Conservation (phyloP, 2,329 filamentous ascomycete genomes). For the Dothidotthia symphoricarpi region DNA sequence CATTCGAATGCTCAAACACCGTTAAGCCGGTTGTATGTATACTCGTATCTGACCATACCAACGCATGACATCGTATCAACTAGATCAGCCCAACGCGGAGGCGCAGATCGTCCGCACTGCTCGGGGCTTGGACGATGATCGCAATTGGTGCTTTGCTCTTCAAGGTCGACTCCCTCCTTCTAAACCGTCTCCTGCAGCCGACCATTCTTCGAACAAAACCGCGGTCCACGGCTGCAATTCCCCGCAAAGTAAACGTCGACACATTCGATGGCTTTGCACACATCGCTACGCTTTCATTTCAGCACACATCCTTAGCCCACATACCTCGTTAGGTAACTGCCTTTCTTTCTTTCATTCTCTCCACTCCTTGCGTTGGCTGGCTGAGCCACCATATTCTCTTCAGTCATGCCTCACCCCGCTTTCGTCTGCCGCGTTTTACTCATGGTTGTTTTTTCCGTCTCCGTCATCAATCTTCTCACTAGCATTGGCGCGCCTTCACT, state of each 20-base stretch:
- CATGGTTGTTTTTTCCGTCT: constrained; percentile 35
- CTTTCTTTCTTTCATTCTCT: constrained; percentile 6
- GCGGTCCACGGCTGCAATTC: neutral
- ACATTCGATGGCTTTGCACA: neutral
- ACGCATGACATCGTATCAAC: no score
- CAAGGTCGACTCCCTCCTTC: constrained; percentile 2
- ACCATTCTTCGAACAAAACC: neutral
- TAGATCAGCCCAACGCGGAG: constrained; percentile 1
- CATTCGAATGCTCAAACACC: no score
- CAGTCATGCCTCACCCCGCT: constrained; percentile 32
- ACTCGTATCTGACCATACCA: neutral
- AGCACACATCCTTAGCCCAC: constrained; percentile 2
- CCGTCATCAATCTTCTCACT: constrained; percentile 38
- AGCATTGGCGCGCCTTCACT: constrained; percentile 28
- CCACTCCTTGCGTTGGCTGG: constrained; percentile 9
- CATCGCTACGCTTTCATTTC: constrained; percentile 7
- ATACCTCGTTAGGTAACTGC: constrained; percentile 3
- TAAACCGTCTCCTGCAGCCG: neutral
- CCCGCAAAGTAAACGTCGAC: neutral
- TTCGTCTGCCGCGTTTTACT: constrained; percentile 37
- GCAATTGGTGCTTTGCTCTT: constrained; percentile 4
- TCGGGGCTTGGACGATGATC: constrained; percentile 13
- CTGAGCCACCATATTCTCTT: constrained; percentile 10
- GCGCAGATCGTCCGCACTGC: constrained; percentile 10
- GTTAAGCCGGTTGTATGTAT: no score